Base-by-base conservation (phyloP, 2,329 filamentous ascomycete genomes). In the Penicillium palitans region DNA sequence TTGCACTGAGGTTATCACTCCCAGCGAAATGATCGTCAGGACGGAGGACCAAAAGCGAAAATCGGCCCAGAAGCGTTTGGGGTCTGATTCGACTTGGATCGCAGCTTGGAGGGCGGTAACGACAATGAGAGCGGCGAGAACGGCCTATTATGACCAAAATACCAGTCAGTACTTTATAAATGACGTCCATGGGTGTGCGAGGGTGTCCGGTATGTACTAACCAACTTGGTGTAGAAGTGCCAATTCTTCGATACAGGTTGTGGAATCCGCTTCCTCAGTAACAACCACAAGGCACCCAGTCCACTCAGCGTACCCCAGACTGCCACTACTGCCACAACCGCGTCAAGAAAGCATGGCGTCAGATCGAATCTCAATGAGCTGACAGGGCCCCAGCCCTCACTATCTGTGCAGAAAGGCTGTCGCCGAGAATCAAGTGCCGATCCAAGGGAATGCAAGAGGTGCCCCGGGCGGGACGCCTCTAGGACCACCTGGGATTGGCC, bases 261-360 rank as follows among this genome's bases (percentile, higher is more conserved):
- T 39, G 87, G 81, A 52, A 85, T 83, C 70, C 87, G 88, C 76
- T 85, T 90, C 66, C 82, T 86, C 55, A 92, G 74, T 52, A 98
- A 80, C 80, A 90, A 90, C 86, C 88, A 93, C 42, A 96, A 78
- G 31, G 93, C 91, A 46, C 87, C 82, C 8, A 87, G 82, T 58
- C 95, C 95, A 62, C 88, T 83, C 25, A 97, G 55, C 25, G 97
- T 81, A 17, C 93, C 93, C 78, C 89, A 96, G 15, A 82, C 82
- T 9, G 91, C 90, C 29, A 96, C 90, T 2, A 83, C 78, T 35
- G 90, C 86, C 59, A 98, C 85, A 86, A 91, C 93, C 24, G 96
- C 85, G 74, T 99, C 96, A 69, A 98, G 87, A 73, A 99, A 99
- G 80, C 95, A 99, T 41, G 95, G 93, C 17, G 95, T 98, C 70